Evolutionary conservation across 176 grass and related monocot species (phyloP).

Genomic region (Typha latifolia): DNA sequence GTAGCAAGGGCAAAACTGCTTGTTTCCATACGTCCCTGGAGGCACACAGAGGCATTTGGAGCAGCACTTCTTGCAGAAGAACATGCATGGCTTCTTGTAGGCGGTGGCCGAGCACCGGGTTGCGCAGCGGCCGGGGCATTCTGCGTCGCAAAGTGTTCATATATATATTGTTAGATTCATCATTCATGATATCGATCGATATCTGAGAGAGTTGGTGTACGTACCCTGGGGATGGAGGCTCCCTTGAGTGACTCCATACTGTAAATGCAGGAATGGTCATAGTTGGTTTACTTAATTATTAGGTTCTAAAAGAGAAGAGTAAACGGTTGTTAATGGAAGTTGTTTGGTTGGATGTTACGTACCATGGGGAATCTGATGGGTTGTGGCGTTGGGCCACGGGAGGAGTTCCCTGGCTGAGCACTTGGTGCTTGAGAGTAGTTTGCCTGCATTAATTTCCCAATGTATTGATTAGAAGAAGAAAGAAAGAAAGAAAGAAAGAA

Average conservation of each 20-base stretch:
- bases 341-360: neutral
- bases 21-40: conserved; percentile 61
- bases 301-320: neutral
- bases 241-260: conserved; percentile 51
- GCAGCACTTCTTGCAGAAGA: conserved; percentile 77
- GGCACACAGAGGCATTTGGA: conserved; percentile 54
- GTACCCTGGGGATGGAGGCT: conserved; percentile 49
- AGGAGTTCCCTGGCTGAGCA: conserved; percentile 9
- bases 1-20: conserved; percentile 61
- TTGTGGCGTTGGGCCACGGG: conserved; percentile 10
- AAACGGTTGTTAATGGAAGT: conserved; percentile 10
- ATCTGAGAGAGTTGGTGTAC: neutral
- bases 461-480: neutral
- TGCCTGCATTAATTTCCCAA: neutral
- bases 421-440: conserved; percentile 7
- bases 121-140: conserved; percentile 32
- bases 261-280: conserved; percentile 3
- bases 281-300: too few species aligned
- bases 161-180: neutral
- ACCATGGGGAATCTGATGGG: conserved; percentile 26
- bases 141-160: conserved; percentile 7
- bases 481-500: neutral
- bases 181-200: neutral
- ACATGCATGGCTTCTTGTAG: conserved; percentile 79
- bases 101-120: conserved; percentile 47